Conservation (phyloP, 768 basidiomycete species). For the Lentinula sp. region DNA sequence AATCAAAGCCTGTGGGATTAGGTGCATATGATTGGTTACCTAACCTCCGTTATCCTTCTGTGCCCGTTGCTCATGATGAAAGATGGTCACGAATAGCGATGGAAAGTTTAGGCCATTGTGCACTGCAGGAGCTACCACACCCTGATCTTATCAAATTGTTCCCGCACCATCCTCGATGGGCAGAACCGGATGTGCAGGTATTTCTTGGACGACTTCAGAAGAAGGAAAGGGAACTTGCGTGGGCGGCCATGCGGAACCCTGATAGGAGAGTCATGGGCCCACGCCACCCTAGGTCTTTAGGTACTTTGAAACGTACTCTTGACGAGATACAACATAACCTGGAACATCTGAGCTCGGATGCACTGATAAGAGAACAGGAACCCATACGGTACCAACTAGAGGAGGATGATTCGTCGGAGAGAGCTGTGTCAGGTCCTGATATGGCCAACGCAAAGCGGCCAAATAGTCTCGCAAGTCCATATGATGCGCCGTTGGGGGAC, state of each 20-base stretch:
- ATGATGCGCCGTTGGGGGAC: neutral
- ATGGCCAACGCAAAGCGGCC: neutral
- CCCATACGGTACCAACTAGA: neutral
- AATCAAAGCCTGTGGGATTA: neutral
- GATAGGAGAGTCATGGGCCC: neutral
- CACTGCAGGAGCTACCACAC: neutral
- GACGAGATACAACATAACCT: neutral
- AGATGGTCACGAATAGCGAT: neutral
- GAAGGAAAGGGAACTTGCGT: neutral
- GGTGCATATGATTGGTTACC: neutral
- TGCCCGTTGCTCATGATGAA: neutral
- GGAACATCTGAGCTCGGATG: neutral
- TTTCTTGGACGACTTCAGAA: neutral
- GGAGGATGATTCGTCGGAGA: neutral
- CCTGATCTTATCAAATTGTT: constrained; percentile 1
- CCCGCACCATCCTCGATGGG: constrained; percentile 6
- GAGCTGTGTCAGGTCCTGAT: neutral
- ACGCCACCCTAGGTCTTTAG: neutral
- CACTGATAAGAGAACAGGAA: neutral
- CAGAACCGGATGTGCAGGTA: neutral
- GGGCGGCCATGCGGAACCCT: neutral
- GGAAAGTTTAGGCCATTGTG: constrained; percentile 1
- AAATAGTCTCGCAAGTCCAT: neutral
- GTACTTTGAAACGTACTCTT: constrained; percentile 2
- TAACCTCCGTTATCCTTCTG: neutral